Evolutionary conservation across 768 basidiomycete species (phyloP).

Genomic region (Pulveroboletus sp.): DNA sequence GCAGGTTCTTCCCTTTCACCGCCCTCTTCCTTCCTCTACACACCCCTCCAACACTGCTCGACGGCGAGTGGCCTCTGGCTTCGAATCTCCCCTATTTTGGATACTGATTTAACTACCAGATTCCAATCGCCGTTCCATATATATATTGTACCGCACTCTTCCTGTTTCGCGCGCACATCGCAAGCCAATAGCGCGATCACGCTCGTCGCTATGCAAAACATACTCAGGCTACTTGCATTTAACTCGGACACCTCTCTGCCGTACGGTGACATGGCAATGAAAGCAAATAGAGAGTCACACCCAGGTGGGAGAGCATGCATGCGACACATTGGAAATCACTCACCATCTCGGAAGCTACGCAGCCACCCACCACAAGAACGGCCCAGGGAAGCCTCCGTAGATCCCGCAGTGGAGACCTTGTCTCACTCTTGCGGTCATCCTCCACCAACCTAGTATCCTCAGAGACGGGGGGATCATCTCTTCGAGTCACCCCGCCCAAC

Average conservation of each 20-base stretch:
- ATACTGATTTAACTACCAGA: not conserved
- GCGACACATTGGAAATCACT: not conserved
- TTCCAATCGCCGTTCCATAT: not conserved
- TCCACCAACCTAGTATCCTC: not conserved
- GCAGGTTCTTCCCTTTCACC: too few species aligned
- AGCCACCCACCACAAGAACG: not conserved
- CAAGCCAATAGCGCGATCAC: too few species aligned
- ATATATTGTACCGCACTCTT: not conserved
- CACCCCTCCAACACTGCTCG: too few species aligned
- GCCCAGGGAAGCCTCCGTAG: not conserved
- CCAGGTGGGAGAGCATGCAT: slow-evolving; percentile 4
- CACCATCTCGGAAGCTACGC: slow-evolving; percentile 1
- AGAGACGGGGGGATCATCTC: not conserved
- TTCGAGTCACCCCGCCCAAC: not conserved
- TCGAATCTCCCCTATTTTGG: not conserved
- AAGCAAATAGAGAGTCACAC: not conserved
- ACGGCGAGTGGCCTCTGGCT: too few species aligned
- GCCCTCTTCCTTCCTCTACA: too few species aligned
- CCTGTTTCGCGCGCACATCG: not conserved
- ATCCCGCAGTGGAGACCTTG: not conserved
- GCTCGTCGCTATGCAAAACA: not conserved
- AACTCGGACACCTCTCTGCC: not conserved
- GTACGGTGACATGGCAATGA: not conserved
- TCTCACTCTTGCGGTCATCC: not conserved
- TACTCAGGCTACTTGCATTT: not conserved